These are phyloP conservation scores for Hanseniaspora clermontiae DNA, from an alignment of 805 yeast genomes.

Conservation along the genomic window DNA sequence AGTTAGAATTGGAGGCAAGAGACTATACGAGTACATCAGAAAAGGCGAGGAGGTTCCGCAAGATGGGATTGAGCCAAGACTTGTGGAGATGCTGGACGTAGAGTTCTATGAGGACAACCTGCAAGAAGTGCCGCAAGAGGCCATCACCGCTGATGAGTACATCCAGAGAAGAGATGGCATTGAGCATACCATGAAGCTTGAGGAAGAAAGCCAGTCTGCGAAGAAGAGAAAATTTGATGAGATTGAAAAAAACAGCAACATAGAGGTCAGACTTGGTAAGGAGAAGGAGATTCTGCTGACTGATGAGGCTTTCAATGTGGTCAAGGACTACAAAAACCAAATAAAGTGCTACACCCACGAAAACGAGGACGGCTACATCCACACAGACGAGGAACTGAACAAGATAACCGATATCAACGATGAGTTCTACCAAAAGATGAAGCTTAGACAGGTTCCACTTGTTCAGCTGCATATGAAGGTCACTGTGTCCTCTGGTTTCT, in stretches of 20 bases:
- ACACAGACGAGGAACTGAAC: slow-evolving; percentile 24
- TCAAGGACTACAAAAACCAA: slow-evolving; percentile 28
- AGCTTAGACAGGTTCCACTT: slow-evolving; percentile 41
- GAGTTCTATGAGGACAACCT: slow-evolving; percentile 31
- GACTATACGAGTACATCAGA: slow-evolving; percentile 87
- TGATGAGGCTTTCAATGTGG: slow-evolving; percentile 30
- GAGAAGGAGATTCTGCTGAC: slow-evolving; percentile 36
- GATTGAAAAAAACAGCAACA: slow-evolving; percentile 9
- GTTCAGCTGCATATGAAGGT: slow-evolving; percentile 49
- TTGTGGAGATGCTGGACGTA: slow-evolving; percentile 47
- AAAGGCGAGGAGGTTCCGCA: slow-evolving; percentile 69
- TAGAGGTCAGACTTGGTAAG: slow-evolving; percentile 29
- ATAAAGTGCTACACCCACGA: not conserved
- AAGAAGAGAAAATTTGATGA: slow-evolving; percentile 2
- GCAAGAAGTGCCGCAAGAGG: not conserved
- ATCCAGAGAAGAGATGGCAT: not conserved
- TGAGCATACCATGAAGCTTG: not conserved
- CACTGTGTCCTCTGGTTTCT: slow-evolving; percentile 87
- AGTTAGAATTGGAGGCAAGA: slow-evolving; percentile 84
- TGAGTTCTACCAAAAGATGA: slow-evolving; percentile 20
- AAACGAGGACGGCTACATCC: not conserved
- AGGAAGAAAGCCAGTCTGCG: not conserved
- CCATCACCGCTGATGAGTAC: not conserved
- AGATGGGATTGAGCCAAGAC: slow-evolving; percentile 62
- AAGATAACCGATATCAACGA: slow-evolving; percentile 27